Base-by-base conservation (phyloP, 768 basidiomycete species). In the Calocybe cyanea region DNA sequence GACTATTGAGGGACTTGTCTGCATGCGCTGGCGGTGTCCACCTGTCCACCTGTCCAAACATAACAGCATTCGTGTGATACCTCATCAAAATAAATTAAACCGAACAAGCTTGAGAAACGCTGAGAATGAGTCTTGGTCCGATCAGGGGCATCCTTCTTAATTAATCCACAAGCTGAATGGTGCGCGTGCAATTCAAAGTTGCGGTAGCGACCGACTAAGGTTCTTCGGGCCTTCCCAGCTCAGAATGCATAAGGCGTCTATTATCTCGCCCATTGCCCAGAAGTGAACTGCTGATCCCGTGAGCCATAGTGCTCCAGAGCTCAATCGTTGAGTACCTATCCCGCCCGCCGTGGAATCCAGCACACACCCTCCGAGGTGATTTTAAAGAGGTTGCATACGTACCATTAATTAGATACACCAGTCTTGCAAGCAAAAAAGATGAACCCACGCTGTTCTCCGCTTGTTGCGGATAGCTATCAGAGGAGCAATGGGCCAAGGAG, bases 91-190 rank as follows among this genome's bases (percentile, higher is more conserved):
- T 32, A 32, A n/a, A 25, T 23, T 19, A 31, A 42, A 42, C 41
- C 41, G 41, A 42, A 34, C 32, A 42, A 42, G 41, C 41, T 42
- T 15, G 25, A 41, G 31, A 41, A 25, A 32, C n/a, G 25, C 14
- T 25, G 15, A 39, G 15, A 23, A 30, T 17, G 13, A 28, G 10
- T 31, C 32, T n/a, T 13, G 41, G 32, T 40, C 38, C 24, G 35
- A 46, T 42, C 49, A 50, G 40, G 44, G 49, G 23, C 33, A 25
- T n/a, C 8, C 11, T 20, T 43, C 36, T 23, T 40, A 36, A 42
- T 35, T 45, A 37, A 45, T 24, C 19, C 40, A 45, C 34, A 38
- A 40, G 20, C 15, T 31, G 15, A 20, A 6, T 9, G n/a, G 41
- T 30, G 23, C 23, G 36, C 14, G 30, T 41, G 25, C 10, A 34